phyloP scores from a whole-genome alignment of 495 filamentous ascomycete genomes.

The Aspergillus funiculosus region DNA sequence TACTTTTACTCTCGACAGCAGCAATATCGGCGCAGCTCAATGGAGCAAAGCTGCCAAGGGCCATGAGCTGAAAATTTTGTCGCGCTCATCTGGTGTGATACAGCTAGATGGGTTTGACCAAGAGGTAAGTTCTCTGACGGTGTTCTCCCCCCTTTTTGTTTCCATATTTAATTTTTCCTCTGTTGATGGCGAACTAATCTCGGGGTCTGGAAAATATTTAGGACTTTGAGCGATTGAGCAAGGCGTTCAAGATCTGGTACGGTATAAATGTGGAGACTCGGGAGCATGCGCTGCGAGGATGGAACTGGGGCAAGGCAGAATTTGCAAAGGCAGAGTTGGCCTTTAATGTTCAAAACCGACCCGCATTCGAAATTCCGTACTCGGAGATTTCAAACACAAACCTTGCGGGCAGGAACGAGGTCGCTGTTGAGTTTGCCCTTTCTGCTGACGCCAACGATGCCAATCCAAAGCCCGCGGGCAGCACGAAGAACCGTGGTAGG shows the following conservation, averaged over 20 bases:
- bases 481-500: conserved; percentile 72
- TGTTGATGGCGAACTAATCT: background rate
- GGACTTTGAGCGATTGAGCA: conserved; percentile 84
- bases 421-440: conserved; percentile 89
- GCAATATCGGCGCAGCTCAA: conserved; percentile 76
- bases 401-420: conserved; percentile 94
- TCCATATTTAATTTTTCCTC: too few species aligned
- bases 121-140: conserved; percentile 55
- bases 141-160: too few species aligned
- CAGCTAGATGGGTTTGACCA: conserved; percentile 93
- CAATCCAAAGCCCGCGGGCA: conserved; percentile 64
- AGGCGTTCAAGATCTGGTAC: conserved; percentile 95
- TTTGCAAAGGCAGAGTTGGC: conserved; percentile 91
- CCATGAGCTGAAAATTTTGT: conserved; percentile 85
- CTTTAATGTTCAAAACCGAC: conserved; percentile 95
- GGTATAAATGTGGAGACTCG: conserved; percentile 83
- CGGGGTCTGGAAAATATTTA: conserved; percentile 26
- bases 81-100: conserved; percentile 74
- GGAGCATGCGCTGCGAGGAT: conserved; percentile 92
- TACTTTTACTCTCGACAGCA: conserved; percentile 81
- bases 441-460: conserved; percentile 62
- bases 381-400: conserved; percentile 98
- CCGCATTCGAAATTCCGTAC: conserved; percentile 96
- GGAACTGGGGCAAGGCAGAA: conserved; percentile 99
- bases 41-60: conserved; percentile 94